A percentile compares a stretch with the other conserved stretches of the same genome.
These are phyloP conservation scores for Pythium aphanidermatum DNA, from an alignment of 352 stramenopile species.

Conservation along the genomic window DNA sequence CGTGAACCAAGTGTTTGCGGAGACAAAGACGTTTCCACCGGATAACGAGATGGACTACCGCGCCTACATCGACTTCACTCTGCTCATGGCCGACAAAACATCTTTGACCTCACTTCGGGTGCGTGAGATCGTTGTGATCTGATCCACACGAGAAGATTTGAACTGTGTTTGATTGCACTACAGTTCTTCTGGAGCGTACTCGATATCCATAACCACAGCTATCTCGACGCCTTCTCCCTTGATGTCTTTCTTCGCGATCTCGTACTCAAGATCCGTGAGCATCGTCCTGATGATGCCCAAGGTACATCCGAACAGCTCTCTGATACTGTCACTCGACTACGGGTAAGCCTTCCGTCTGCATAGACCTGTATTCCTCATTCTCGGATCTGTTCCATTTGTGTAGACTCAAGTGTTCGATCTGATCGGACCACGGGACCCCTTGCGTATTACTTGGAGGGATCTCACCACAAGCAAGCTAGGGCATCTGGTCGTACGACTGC, in stretches of 20 bases:
- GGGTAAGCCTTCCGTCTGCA: no score
- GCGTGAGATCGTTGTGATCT: constrained; percentile 1
- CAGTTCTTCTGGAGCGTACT: constrained; percentile 73
- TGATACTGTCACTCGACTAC: constrained; percentile 15
- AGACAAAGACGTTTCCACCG: constrained; percentile 35
- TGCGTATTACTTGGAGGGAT: constrained; percentile 53
- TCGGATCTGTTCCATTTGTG: no score
- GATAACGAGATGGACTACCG: constrained; percentile 58
- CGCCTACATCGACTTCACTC: constrained; percentile 54
- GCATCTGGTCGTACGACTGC: constrained; percentile 44
- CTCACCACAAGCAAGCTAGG: constrained; percentile 44
- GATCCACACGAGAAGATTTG: no score
- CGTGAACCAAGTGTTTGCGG: constrained; percentile 45
- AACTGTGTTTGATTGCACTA: no score
- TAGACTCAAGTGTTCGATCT: constrained; percentile 67
- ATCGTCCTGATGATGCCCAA: constrained; percentile 22
- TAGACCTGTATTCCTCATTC: no score
- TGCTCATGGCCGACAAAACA: constrained; percentile 35
- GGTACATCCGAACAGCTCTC: background rate
- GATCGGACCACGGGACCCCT: constrained; percentile 31
- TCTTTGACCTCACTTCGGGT: constrained; percentile 40
- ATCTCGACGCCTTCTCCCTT: constrained; percentile 50
- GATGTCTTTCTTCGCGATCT: constrained; percentile 60
- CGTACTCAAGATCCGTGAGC: constrained; percentile 31
- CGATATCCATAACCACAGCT: constrained; percentile 61